These are phyloP conservation scores for Wallacemonas collosoma DNA, from an alignment of 208 protist genomes.

Conservation along the genomic window DNA sequence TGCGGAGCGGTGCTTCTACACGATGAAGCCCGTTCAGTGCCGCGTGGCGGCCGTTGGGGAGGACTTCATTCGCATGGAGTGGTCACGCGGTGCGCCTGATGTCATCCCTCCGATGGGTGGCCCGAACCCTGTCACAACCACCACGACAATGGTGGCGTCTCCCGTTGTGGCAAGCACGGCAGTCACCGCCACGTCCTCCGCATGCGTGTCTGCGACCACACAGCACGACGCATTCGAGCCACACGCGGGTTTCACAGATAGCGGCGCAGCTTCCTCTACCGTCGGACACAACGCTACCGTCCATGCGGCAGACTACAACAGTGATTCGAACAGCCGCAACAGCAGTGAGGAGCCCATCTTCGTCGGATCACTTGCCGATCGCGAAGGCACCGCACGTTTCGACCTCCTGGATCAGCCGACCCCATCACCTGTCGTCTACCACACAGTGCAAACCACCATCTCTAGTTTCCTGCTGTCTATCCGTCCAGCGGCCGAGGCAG, in stretches of 20 bases:
- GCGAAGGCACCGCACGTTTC: constrained; percentile 21
- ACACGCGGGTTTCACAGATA: neutral
- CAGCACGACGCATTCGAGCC: neutral
- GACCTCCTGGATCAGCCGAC: constrained; percentile 58
- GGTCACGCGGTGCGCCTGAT: constrained; percentile 67
- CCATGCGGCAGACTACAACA: neutral
- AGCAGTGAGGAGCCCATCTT: neutral
- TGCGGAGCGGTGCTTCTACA: constrained; percentile 78
- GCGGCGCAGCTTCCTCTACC: neutral
- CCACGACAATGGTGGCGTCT: neutral
- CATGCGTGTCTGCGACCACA: neutral
- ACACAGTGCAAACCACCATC: constrained; percentile 45
- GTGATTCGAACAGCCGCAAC: constrained; percentile 17
- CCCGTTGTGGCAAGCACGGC: neutral
- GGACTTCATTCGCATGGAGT: constrained; percentile 80
- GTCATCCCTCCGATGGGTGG: neutral
- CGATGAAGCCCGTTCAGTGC: constrained; percentile 74
- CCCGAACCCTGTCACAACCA: constrained; percentile 36
- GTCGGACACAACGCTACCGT: too few relatives aligned
- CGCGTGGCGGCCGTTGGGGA: constrained; percentile 80
- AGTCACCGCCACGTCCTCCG: neutral
- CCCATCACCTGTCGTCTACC: constrained; percentile 46
- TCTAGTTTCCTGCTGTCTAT: constrained; percentile 52
- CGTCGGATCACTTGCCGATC: neutral
- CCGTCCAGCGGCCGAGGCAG: constrained; percentile 41